Conservation (phyloP, 805 yeast genomes). For the Myxozyma kluyveri region DNA sequence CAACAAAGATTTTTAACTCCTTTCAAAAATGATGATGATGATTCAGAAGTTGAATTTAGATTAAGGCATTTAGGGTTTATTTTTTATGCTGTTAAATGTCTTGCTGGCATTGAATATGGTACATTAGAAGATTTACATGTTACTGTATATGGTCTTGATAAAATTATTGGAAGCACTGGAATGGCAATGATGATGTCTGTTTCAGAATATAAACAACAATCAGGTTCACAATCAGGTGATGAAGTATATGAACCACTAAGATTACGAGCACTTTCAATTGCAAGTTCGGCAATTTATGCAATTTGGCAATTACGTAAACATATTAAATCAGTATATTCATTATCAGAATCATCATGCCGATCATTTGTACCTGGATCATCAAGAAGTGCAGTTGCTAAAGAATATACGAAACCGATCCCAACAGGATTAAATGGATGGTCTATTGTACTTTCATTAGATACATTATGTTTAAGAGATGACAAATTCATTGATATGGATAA, state of each 20-base stretch:
- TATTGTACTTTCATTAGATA: conserved; percentile 3
- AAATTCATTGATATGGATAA: conserved; percentile 4
- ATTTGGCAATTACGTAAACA: conserved; percentile 18
- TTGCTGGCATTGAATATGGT: conserved; percentile 43
- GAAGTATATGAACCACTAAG: neutral
- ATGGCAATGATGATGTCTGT: conserved; percentile 19
- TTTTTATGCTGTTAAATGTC: conserved; percentile 42
- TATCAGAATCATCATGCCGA: conserved; percentile 18
- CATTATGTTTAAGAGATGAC: conserved; percentile 6
- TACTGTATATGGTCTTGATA: conserved; percentile 47
- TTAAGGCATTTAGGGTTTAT: conserved; percentile 35
- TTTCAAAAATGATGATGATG: conserved; percentile 37
- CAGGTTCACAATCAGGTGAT: neutral
- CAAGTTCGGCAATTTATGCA: conserved; percentile 10
- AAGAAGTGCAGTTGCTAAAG: conserved; percentile 6
- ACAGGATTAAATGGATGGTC: neutral
- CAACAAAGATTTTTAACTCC: conserved; percentile 34
- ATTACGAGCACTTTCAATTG: conserved; percentile 5
- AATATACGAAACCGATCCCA: conserved; percentile 5
- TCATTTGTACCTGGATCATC: conserved; percentile 11
- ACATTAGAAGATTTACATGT: conserved; percentile 53
- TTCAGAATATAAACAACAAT: conserved; percentile 6
- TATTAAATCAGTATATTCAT: conserved; percentile 14
- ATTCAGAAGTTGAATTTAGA: conserved; percentile 29
- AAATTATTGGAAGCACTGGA: conserved; percentile 45